A percentile compares a stretch with the other conserved stretches of the same genome.
Evolutionary conservation across 257 asterid genomes (phyloP).

Genomic region (Thymus mandschuricus): DNA sequence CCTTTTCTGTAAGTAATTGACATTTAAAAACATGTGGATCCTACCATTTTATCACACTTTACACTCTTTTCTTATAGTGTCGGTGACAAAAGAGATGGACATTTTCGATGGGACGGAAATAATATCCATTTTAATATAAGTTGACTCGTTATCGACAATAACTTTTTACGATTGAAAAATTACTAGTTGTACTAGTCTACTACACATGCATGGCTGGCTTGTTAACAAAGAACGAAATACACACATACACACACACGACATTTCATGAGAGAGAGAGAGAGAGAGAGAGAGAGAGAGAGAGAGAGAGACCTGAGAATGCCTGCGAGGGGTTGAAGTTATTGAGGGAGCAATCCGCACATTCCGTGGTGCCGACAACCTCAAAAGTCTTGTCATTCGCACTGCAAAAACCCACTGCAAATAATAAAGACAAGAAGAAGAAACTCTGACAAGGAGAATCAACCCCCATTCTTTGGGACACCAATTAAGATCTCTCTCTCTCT

Average conservation of each 20-base stretch:
- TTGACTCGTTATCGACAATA: no score
- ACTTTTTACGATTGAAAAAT: no score
- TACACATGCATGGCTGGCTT: constrained; percentile 21
- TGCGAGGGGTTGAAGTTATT: constrained; percentile 40
- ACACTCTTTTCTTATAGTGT: no score
- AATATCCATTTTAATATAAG: no score
- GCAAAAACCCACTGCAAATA: constrained; percentile 42
- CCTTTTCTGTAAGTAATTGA: no score
- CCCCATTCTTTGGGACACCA: constrained; percentile 47
- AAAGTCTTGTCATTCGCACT: constrained; percentile 46
- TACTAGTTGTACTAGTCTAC: no score
- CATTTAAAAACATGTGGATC: no score
- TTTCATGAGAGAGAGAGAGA: neutral
- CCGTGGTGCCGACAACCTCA: constrained; percentile 57
- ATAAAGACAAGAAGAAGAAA: constrained; percentile 39
- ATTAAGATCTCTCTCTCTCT: no score
- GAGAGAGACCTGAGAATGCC: constrained; percentile 50
- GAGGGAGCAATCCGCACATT: constrained; percentile 60
- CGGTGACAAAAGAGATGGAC: no score
- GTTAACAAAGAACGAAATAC: neutral
- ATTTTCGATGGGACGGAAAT: no score
- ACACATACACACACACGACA: neutral
- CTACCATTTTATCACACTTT: no score
- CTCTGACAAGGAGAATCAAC: constrained; percentile 47
- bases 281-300: constrained; percentile 14